Evolutionary conservation across 441 rosid genomes (phyloP).

Genomic region (Jatropha multifida): DNA sequence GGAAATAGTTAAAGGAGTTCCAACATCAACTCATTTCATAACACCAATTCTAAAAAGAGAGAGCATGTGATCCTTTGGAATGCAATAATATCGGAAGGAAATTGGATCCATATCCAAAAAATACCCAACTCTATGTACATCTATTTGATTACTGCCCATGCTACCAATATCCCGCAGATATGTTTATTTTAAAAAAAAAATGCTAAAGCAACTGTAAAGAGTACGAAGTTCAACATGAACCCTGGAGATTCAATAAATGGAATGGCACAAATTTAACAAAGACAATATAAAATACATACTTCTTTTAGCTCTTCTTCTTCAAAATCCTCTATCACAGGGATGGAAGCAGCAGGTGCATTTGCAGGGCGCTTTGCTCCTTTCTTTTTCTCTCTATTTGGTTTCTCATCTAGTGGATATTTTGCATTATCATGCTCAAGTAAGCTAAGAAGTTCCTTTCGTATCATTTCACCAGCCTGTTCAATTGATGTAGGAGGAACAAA

Average conservation of each 20-base stretch:
- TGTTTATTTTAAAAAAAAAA: background rate
- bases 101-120: background rate
- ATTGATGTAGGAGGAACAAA: constrained; percentile 85
- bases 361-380: constrained; percentile 67
- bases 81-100: background rate
- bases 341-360: constrained; percentile 47
- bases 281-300: constrained; percentile 39
- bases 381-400: constrained; percentile 67
- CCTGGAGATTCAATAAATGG: background rate
- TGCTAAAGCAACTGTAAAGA: background rate
- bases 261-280: background rate
- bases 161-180: background rate
- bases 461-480: constrained; percentile 93
- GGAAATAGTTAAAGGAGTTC: background rate
- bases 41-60: background rate
- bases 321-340: constrained; percentile 70
- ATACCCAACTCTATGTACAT: background rate
- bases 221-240: background rate
- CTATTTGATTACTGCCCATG: background rate
- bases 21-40: background rate
- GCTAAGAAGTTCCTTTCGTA: constrained; percentile 70
- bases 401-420: constrained; percentile 92
- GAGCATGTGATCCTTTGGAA: too few relatives aligned
- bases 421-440: constrained; percentile 94
- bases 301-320: constrained; percentile 79